phyloP scores from a whole-genome alignment of 495 filamentous ascomycete species.

The Clavariopsis aquatica region DNA sequence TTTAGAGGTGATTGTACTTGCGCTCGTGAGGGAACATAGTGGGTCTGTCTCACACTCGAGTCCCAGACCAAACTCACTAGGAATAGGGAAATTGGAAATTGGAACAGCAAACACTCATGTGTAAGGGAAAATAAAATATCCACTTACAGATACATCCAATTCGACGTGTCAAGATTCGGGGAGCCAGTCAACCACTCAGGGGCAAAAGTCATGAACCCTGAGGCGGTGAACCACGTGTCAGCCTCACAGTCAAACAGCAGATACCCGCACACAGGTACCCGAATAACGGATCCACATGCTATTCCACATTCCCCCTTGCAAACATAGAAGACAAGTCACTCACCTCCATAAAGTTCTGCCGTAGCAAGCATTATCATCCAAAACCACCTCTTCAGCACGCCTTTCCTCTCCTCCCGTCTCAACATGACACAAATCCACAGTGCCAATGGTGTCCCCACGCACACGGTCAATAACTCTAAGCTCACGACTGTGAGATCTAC shows the following conservation, averaged over 20 bases:
- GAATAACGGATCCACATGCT: neutral
- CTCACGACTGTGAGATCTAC: constrained; percentile 77
- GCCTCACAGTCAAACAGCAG: constrained; percentile 3
- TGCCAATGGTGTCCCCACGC: constrained; percentile 67
- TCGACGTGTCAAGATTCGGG: constrained; percentile 73
- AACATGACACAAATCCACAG: constrained; percentile 46
- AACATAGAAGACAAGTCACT: constrained; percentile 30
- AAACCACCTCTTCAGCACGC: constrained; percentile 48
- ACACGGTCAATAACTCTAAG: constrained; percentile 83
- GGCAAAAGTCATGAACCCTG: constrained; percentile 89
- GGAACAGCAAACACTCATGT: neutral
- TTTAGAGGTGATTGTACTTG: too few relatives aligned
- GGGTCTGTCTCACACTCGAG: too few relatives aligned
- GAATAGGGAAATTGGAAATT: neutral
- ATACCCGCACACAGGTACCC: constrained; percentile 4
- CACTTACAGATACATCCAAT: constrained; percentile 73
- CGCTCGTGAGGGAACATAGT: too few relatives aligned
- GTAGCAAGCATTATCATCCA: constrained; percentile 77
- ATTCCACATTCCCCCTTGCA: neutral
- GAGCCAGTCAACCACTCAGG: constrained; percentile 87
- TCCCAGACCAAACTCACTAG: neutral
- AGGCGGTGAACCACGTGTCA: constrained; percentile 35
- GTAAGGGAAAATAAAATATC: neutral
- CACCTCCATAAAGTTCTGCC: constrained; percentile 88
- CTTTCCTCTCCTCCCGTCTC: constrained; percentile 30